Evolutionary conservation across 495 filamentous ascomycete genomes (phyloP), one percentile per base, ranked within the genome.

Genomic region (Aspergillus wentii): DNA sequence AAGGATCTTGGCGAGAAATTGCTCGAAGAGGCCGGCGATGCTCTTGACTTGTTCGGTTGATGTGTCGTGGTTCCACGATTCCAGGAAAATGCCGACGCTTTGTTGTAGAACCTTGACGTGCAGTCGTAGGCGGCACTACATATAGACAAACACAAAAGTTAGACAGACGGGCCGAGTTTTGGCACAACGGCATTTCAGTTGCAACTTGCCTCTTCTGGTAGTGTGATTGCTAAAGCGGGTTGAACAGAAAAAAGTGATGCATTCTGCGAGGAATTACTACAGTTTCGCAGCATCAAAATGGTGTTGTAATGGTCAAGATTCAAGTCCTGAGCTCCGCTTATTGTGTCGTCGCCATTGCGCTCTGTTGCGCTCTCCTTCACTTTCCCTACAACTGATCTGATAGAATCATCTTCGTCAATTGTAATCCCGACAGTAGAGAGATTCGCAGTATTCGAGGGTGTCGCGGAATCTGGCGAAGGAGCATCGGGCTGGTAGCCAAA

Each of bases 401-500:
- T 43, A 14, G 63, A 49, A 32, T 63, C 59, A 33, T 57, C 41
- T 17, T 65, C 61, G 33, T 57, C 36, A 25, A 68, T 54, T 2
- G 51, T 40, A 17, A 68, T 37, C 17, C 47, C 51, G 28, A 58
- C 44, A 1, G 47, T 43, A 21, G 43, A 48, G 13, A 52, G 35
- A 8, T 42, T 44, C 37, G 38, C 31, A 28, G 19, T 14, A 17
- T 32, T 46, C 19, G 58, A 43, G 29, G 35, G 44, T 38, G 48
- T 48, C 37, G 48, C 47, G 50, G 28, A 29, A 15, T 47, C 30
- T 41, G 42, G 38, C 23, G 38, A 43, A 8, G 49, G 38, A 18
- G 29, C 46, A 31, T 55, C 59, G 34, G 44, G 46, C 37, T 66
- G 62, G 41, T 69, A 75, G 10, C 76, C 77, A 49, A 82, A 83